Conservation (phyloP, 1,284 basidiomycete species). For the Leccinum pseudoinsigne region DNA sequence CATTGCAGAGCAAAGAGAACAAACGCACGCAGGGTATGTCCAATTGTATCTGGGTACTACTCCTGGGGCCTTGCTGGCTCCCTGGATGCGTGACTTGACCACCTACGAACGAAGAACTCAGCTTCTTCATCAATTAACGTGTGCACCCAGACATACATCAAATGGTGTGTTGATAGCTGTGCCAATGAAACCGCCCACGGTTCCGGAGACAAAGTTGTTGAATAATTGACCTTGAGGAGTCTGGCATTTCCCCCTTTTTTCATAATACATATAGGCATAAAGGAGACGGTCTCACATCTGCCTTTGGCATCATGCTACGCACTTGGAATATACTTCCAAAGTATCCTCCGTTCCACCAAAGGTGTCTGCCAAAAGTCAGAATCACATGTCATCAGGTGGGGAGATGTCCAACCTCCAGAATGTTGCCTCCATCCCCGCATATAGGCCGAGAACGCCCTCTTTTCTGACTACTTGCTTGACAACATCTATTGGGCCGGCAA, state of each 20-base stretch:
- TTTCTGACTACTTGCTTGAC: constrained; percentile 76
- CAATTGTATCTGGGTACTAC: constrained; percentile 87
- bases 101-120: constrained; percentile 44
- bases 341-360: constrained; percentile 94
- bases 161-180: constrained; percentile 80
- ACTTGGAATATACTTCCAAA: constrained; percentile 92
- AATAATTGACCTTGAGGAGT: constrained; percentile 70
- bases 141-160: constrained; percentile 44
- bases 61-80: constrained; percentile 64
- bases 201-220: constrained; percentile 93
- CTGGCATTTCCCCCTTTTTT: constrained; percentile 36
- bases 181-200: constrained; percentile 90
- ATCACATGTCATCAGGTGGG: not conserved
- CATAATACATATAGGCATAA: not conserved
- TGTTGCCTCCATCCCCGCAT: constrained; percentile 92
- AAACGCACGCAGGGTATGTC: constrained; percentile 76
- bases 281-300: constrained; percentile 54
- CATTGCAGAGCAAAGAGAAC: not conserved
- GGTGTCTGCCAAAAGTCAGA: constrained; percentile 49
- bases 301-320: constrained; percentile 76
- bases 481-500: constrained; percentile 90
- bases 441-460: constrained; percentile 84
- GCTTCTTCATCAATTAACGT: not conserved
- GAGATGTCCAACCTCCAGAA: constrained; percentile 76
- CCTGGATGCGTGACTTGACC: constrained; percentile 95